Conservation (phyloP, 1,284 basidiomycete species). For the Naganishia cerealis region DNA sequence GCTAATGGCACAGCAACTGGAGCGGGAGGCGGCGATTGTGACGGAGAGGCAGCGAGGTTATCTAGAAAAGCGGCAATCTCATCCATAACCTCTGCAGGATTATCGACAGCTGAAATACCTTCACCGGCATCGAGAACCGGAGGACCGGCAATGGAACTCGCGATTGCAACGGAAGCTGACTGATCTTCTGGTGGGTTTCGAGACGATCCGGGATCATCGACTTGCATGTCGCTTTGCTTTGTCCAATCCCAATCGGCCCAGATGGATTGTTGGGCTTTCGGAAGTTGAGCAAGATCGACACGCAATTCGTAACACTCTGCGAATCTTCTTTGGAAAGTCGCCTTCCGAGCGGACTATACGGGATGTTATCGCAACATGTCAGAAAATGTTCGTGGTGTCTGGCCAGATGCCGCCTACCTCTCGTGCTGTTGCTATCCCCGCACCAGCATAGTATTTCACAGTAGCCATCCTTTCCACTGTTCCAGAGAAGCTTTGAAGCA, state of each 20-base stretch:
- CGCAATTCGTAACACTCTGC: neutral
- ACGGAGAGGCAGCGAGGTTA: neutral
- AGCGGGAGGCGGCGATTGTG: neutral
- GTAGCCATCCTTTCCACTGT: neutral
- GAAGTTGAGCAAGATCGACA: neutral
- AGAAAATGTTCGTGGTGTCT: neutral
- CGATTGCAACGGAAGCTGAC: neutral
- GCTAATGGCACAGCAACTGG: neutral
- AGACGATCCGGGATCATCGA: neutral
- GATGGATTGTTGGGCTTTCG: neutral
- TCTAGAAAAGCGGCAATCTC: conserved; percentile 1
- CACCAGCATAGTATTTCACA: neutral
- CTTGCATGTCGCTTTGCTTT: neutral
- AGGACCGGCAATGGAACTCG: neutral
- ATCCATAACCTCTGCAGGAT: neutral
- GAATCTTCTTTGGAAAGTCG: neutral
- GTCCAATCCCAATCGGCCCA: conserved; percentile 13
- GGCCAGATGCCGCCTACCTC: neutral
- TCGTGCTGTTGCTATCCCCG: neutral
- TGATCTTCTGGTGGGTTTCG: neutral
- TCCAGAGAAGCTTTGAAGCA: neutral
- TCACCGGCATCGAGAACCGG: neutral
- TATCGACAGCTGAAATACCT: neutral
- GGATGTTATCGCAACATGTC: neutral
- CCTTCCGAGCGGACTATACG: neutral